Evolutionary conservation across 1,284 basidiomycete species (phyloP).

Genomic region (Tilletia horrida): DNA sequence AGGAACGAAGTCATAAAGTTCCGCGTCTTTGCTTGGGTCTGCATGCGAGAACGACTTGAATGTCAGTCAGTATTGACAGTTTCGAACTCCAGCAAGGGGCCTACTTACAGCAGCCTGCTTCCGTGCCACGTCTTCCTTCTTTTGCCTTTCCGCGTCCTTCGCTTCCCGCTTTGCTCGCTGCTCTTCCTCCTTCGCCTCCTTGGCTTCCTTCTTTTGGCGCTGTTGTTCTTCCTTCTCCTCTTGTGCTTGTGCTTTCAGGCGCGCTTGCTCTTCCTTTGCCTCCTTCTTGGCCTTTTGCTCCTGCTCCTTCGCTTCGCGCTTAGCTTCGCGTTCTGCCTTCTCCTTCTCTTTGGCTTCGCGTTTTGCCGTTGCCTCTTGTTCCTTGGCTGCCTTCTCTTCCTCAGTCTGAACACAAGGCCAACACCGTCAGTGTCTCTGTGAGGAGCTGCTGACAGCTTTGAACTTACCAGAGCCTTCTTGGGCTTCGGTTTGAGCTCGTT

Average conservation of each 20-base stretch:
- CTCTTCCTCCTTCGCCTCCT: constrained; percentile 18
- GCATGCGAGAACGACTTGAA: neutral
- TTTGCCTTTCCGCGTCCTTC: constrained; percentile 20
- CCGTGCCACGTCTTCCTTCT: constrained; percentile 22
- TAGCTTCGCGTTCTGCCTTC: constrained; percentile 24
- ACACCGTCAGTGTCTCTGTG: neutral
- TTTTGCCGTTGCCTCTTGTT: constrained; percentile 51
- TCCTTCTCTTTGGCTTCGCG: constrained; percentile 28
- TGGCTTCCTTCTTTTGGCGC: constrained; percentile 60
- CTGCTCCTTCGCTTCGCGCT: constrained; percentile 16
- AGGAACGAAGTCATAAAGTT: constrained; percentile 48
- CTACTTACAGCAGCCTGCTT: constrained; percentile 13
- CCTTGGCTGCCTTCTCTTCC: constrained; percentile 28
- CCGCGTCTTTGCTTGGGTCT: constrained; percentile 33
- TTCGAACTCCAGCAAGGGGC: neutral
- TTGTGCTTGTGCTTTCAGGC: constrained; percentile 14
- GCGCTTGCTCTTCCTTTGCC: constrained; percentile 4
- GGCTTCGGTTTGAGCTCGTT: constrained; percentile 23
- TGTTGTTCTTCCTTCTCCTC: constrained; percentile 55
- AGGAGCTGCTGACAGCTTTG: neutral
- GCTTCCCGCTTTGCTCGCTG: constrained; percentile 8
- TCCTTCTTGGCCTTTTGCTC: constrained; percentile 26
- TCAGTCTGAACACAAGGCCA: constrained; percentile 22
- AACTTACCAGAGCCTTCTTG: constrained; percentile 28
- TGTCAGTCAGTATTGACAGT: neutral